Evolutionary conservation across 2,329 filamentous ascomycete genomes (phyloP), one percentile per base, ranked within the genome.

Genomic region (Aureobasidium zeae): DNA sequence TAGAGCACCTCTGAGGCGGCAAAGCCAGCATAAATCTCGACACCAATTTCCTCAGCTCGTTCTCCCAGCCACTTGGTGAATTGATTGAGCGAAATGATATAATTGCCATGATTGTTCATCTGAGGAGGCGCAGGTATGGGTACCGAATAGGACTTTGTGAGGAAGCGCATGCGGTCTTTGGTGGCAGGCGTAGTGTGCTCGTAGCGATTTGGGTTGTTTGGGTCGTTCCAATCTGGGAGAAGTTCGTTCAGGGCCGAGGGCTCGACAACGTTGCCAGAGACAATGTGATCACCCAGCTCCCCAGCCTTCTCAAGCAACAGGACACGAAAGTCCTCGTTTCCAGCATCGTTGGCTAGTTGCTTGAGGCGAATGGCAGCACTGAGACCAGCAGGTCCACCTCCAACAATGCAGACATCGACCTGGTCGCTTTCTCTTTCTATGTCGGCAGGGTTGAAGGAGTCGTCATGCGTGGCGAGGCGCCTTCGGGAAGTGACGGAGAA

Each of bases 51-150:
- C 65, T 98, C 91, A n/a, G 91, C 91, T 35, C 89, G 78, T 62
- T 96, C 91, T 36, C 86, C 88, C 2, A 98, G 72, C 91, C 91
- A 98, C 65, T 89, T 93, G 46, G 84, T 83, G 58, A 98, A 82
- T 63, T 96, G 86, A 63, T 93, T 96, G 57, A 98, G 68, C 58
- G 86, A 94, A 57, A 98, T 79, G 53, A 98, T 98, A 64, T 93
- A 96, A 67, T 98, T 98, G 53, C 91, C 91, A 57, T 94, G 77
- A 62, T 98, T 98, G 70, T 88, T 79, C 91, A 98, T 98, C 68
- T 96, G 91, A 22, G 91, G 91, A 32, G 91, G 91, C 10, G 81
- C 79, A 1, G 89, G 91, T 42, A 96, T 70, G 5, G 86, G 86
- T 46, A 94, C 77, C 0, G 87, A 71, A 49, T 71, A 71, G 43